Conservation (phyloP, 2,329 filamentous ascomycete species). For the Phaeoacremonium minimum region DNA sequence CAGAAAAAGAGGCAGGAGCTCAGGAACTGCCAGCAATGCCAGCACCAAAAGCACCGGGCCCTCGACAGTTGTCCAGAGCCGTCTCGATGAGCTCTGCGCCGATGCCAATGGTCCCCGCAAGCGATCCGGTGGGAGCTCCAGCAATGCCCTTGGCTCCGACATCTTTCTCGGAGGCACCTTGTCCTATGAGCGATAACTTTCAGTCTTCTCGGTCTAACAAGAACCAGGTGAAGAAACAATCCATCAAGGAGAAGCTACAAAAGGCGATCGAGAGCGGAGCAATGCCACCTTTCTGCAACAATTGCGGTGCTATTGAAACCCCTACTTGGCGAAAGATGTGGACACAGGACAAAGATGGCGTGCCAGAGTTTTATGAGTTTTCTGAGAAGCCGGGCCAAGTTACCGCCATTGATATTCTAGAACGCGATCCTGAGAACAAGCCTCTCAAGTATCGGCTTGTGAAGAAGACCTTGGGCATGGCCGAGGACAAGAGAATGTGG, state of each 20-base stretch:
- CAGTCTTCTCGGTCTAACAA: slow-evolving; percentile 52
- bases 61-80: slow-evolving; percentile 1
- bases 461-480: slow-evolving; percentile 64
- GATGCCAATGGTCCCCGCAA: slow-evolving; percentile 36
- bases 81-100: slow-evolving; percentile 6
- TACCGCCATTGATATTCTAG: slow-evolving; percentile 67
- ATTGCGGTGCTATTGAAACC: slow-evolving; percentile 93
- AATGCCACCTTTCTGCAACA: slow-evolving; percentile 83
- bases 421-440: slow-evolving; percentile 58
- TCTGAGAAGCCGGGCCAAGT: slow-evolving; percentile 70
- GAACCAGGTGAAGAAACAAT: slow-evolving; percentile 59
- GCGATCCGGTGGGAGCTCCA: slow-evolving; percentile 34
- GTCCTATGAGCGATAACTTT: slow-evolving; percentile 37
- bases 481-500: slow-evolving; percentile 64
- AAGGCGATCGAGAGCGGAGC: slow-evolving; percentile 70
- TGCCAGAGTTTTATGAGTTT: slow-evolving; percentile 65
- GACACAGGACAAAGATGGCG: slow-evolving; percentile 69
- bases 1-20: not conserved
- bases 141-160: slow-evolving; percentile 22
- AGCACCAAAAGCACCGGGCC: slow-evolving; percentile 10
- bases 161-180: slow-evolving; percentile 30
- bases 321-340: slow-evolving; percentile 95
- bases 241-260: slow-evolving; percentile 56
- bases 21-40: slow-evolving; percentile 4
- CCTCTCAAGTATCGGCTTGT: slow-evolving; percentile 67